Evolutionary conservation across 2,329 filamentous ascomycete genomes (phyloP).

Genomic region (Parascedosporium putredinis): DNA sequence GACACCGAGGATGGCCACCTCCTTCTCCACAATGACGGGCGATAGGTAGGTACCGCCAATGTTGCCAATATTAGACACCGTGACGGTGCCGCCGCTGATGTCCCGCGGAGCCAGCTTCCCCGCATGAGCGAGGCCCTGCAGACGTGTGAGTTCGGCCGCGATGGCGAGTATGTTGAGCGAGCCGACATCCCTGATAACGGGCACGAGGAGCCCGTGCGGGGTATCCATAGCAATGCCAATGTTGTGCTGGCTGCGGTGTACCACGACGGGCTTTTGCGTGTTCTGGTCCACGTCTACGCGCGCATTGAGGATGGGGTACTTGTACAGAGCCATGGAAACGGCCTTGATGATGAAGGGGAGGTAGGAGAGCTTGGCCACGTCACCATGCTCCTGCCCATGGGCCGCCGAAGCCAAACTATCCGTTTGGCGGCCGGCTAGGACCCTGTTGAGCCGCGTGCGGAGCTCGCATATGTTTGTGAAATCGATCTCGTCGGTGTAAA

Average conservation of each 20-base stretch:
- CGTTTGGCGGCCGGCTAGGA: constrained; percentile 28
- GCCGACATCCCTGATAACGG: constrained; percentile 79
- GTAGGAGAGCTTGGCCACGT: constrained; percentile 64
- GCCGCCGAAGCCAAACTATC: constrained; percentile 12
- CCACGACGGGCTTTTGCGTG: constrained; percentile 58
- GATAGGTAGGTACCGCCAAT: constrained; percentile 88
- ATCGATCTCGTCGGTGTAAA: constrained; percentile 85
- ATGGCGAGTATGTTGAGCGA: constrained; percentile 67
- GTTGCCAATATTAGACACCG: constrained; percentile 91
- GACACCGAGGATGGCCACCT: constrained; percentile 86
- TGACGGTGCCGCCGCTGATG: constrained; percentile 80
- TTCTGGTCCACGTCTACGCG: constrained; percentile 54
- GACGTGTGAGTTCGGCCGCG: constrained; percentile 61
- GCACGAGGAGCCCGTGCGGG: constrained; percentile 76
- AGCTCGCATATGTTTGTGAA: constrained; percentile 65
- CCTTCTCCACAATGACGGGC: constrained; percentile 80
- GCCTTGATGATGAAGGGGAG: constrained; percentile 95
- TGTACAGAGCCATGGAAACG: constrained; percentile 70
- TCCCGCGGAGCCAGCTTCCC: constrained; percentile 68
- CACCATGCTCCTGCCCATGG: constrained; percentile 32
- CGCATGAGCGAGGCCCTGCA: constrained; percentile 62
- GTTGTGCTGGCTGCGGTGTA: constrained; percentile 79
- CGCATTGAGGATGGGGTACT: constrained; percentile 80
- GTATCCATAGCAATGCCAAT: constrained; percentile 96
- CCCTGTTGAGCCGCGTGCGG: constrained; percentile 62